phyloP scores from a whole-genome alignment of 768 basidiomycete genomes.

The Ramaria sp. region DNA sequence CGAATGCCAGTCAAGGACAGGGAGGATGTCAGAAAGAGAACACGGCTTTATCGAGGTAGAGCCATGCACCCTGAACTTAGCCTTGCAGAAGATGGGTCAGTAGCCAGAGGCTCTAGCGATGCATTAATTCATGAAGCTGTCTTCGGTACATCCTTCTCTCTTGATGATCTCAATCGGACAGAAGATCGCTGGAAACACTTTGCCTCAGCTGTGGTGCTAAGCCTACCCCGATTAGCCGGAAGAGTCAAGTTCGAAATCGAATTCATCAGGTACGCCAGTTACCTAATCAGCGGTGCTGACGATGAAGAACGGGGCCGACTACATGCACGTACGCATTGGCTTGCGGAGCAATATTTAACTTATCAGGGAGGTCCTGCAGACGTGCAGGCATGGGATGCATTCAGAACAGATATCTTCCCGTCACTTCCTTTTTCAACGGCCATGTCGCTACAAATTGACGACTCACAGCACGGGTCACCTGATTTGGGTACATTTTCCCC shows the following conservation, averaged over 20 bases:
- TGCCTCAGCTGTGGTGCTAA: conserved; percentile 48
- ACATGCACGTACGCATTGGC: conserved; percentile 46
- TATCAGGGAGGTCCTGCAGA: conserved; percentile 48
- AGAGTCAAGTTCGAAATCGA: conserved; percentile 56
- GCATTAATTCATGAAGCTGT: conserved; percentile 75
- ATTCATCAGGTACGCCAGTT: conserved; percentile 53
- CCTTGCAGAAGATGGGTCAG: conserved; percentile 24
- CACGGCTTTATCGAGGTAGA: conserved; percentile 70
- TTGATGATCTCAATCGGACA: conserved; percentile 9
- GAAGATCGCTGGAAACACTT: conserved; percentile 47
- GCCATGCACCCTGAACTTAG: conserved; percentile 62
- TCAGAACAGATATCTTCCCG: conserved; percentile 25
- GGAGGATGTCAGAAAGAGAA: conserved; percentile 32
- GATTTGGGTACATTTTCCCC: conserved; percentile 44
- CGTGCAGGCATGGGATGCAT: conserved; percentile 43
- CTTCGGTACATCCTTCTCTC: conserved; percentile 59
- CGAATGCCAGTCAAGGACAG: neutral
- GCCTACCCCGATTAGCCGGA: conserved; percentile 45
- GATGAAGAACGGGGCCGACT: conserved; percentile 27
- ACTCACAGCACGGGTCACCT: conserved; percentile 23
- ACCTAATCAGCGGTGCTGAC: conserved; percentile 48
- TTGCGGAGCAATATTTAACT: conserved; percentile 53
- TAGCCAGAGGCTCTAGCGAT: conserved; percentile 64
- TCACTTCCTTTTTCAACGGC: conserved; percentile 31
- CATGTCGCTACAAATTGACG: conserved; percentile 12